phyloP scores from a whole-genome alignment of 2,329 filamentous ascomycete species.

The Fusarium palustre region DNA sequence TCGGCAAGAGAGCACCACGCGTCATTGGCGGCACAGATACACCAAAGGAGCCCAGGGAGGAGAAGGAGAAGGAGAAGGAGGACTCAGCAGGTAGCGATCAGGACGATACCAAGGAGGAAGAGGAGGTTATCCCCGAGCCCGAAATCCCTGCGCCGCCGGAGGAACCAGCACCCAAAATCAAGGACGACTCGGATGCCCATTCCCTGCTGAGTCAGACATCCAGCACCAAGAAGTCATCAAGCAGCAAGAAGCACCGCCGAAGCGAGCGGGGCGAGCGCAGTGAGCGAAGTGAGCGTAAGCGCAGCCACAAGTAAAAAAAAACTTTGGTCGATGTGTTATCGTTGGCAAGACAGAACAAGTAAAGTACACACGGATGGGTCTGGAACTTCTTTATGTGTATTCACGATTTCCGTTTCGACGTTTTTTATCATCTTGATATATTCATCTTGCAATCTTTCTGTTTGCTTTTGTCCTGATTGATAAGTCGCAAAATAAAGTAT shows the following conservation, averaged over 20 bases:
- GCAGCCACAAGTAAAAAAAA: conserved; percentile 26
- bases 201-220: conserved; percentile 20
- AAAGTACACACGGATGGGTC: conserved; percentile 28
- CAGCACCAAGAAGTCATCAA: conserved; percentile 24
- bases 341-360: conserved; percentile 34
- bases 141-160: conserved; percentile 8
- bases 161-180: conserved; percentile 10
- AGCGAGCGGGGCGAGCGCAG: conserved; percentile 22
- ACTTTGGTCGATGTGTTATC: conserved; percentile 6
- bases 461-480: background rate
- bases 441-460: conserved; percentile 17
- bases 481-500: background rate
- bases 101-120: conserved; percentile 26
- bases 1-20: conserved; percentile 29
- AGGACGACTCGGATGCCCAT: conserved; percentile 22
- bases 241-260: conserved; percentile 35
- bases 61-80: conserved; percentile 25
- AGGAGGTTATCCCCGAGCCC: conserved; percentile 5
- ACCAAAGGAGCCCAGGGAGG: conserved; percentile 24
- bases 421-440: conserved; percentile 3
- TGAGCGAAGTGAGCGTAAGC: conserved; percentile 34
- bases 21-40: conserved; percentile 27
- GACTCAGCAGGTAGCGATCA: conserved; percentile 29
- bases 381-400: conserved; percentile 33
- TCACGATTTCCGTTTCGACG: conserved; percentile 20